Evolutionary conservation across 1,284 basidiomycete species (phyloP), one percentile per base, ranked within the genome.

Genomic region (Sutorius eximius): DNA sequence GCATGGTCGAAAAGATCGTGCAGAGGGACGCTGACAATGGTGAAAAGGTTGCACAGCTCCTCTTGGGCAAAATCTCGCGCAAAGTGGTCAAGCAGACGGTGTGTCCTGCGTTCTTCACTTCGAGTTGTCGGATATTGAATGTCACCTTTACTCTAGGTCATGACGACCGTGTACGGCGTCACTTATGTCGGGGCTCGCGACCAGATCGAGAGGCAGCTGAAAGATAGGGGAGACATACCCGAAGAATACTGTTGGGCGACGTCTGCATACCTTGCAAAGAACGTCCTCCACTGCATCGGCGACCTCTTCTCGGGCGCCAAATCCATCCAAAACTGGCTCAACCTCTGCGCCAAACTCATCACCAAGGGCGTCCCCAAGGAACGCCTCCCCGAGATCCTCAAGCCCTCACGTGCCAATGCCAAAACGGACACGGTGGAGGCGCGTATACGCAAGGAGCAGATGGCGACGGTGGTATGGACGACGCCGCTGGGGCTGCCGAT

Each of bases 131-230:
- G 18, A 55, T 60, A 13, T 49, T 55, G 22, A 64, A 30, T 3
- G 3, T 34, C 7, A 30, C 27, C 9, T 33, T 43, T 45, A 6
- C 36, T 47, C 2, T 59, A 88, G 83, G 93, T 98, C 63, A 99
- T 99, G 97, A 99, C 97, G 0, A 99, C 97, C 11, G 97, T 99
- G 36, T 99, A 99, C 70, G 96, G 95, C 42, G 96, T 99, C 22
- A 99, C 96, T 0, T 97, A 89, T 71, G 78, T 98, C 53, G 97
- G 96, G 34, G 97, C 96, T 27, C 86, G 95, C 54, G 93, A 95
- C 30, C 97, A 99, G 75, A 97, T 98, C 55, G 89, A 93, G 74
- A 89, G 78, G 65, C 95, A 98, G 75, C 77, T 99, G 38, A 82
- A 81, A 59, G 91, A 91, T 51, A 79, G 88, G 49, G 83, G 83